Evolutionary conservation across 108 stramenopile genomes (phyloP), one percentile per base, ranked within the genome.

Genomic region (Conticribra guillardii): DNA sequence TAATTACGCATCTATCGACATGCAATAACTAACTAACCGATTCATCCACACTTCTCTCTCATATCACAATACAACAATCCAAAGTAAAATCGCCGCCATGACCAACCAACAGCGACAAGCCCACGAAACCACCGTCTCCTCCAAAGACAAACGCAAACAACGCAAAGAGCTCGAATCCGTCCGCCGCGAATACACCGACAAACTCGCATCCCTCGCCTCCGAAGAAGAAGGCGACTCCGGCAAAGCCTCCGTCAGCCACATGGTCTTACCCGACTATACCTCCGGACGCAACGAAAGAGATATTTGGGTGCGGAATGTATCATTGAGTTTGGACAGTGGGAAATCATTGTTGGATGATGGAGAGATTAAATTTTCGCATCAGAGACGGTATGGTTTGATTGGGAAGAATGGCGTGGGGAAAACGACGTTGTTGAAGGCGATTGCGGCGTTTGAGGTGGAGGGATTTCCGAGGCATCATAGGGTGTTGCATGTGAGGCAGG

Each of bases 401-500:
- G 76, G 66, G 8, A 76, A 82, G 60, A 71, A 76, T 57, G 74
- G 63, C 19, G 60, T 63, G 34, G 95, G 94, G 4, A 97, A 99
- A 61, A 95, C 96, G 14, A 99, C 99, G 0, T 74, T 99, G 15
- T 69, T 99, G 21, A 96, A 97, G 67, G 86, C 91, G 60, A 97
- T 99, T 68, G 98, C 97, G 3, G 84, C 93, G 27, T 73, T 93
- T 50, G 93, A 94, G 61, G 83, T 99, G 32, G 92, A 89, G 54
- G 96, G 97, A 0, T 97, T 98, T 65, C 96, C 92, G 1, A 67
- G 74, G 23, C 95, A 98, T 82, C 90, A 98, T 51, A 79, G 93
- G 19, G 89, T 99, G 4, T 89, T 98, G 67, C 98, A 98, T 76
- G 99, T 99, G 7, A 90, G 98, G 75, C 99, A 99, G 79, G 99